These are phyloP conservation scores for Phaffia australis DNA, from an alignment of 768 basidiomycete species.

Conservation along the genomic window DNA sequence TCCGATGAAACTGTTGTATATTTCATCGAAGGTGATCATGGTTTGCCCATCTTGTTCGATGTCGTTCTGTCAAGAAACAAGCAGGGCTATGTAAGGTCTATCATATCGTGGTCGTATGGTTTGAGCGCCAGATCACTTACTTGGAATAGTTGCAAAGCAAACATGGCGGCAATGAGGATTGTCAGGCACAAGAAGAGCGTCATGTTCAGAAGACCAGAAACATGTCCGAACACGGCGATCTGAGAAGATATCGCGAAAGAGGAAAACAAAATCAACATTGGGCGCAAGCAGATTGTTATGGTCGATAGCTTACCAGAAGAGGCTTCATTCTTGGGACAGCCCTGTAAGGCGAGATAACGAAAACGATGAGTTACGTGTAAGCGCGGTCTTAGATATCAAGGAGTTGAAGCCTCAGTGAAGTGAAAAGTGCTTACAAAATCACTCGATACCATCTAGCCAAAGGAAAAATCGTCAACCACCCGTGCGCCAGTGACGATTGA, in stretches of 20 bases:
- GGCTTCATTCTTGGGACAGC: conserved; percentile 52
- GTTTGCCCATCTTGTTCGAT: conserved; percentile 42
- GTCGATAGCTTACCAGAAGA: conserved; percentile 52
- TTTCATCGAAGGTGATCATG: conserved; percentile 62
- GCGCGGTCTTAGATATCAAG: too few species aligned
- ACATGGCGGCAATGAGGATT: conserved; percentile 73
- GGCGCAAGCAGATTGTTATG: background rate
- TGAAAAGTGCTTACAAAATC: background rate
- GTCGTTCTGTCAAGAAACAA: conserved; percentile 47
- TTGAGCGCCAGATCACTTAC: background rate
- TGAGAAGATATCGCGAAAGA: conserved; percentile 34
- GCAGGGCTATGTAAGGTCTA: background rate
- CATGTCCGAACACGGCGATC: conserved; percentile 82
- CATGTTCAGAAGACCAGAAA: conserved; percentile 89
- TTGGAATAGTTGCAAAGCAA: conserved; percentile 70
- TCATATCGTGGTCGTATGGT: background rate
- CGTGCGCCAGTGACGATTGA: conserved; percentile 52
- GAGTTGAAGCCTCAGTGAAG: background rate
- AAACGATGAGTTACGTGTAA: too few species aligned
- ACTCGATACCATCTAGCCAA: conserved; percentile 81
- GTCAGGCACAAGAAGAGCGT: conserved; percentile 75
- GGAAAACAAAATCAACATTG: background rate
- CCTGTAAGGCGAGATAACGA: too few species aligned
- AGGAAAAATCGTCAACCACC: conserved; percentile 85
- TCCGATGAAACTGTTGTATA: conserved; percentile 74